Evolutionary conservation across 1,139 yeast genomes (phyloP).

Genomic region (Suhomyces wounanorum): DNA sequence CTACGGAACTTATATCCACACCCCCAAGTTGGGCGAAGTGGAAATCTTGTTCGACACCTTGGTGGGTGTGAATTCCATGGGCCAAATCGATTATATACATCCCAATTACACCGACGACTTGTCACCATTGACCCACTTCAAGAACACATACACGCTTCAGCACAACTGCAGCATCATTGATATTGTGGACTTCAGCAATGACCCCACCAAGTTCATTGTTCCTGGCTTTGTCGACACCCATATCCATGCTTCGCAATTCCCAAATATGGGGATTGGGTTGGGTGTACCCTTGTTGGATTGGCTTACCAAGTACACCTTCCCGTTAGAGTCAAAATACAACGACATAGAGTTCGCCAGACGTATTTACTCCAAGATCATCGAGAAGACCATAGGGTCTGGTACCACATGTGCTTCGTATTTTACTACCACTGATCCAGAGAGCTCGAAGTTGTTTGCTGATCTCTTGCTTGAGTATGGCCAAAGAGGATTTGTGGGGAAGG

Average conservation of each 20-base stretch:
- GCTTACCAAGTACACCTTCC: constrained; percentile 86
- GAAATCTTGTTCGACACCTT: constrained; percentile 33
- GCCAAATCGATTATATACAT: constrained; percentile 35
- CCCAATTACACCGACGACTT: constrained; percentile 15
- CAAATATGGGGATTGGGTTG: constrained; percentile 91
- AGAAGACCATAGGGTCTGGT: constrained; percentile 70
- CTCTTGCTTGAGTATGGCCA: constrained; percentile 69
- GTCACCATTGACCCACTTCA: constrained; percentile 13
- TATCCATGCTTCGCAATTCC: constrained; percentile 95
- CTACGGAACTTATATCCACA: constrained; percentile 42
- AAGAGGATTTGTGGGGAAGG: constrained; percentile 88
- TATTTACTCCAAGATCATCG: constrained; percentile 66
- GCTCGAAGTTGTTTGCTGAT: constrained; percentile 77
- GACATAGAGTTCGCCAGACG: constrained; percentile 51
- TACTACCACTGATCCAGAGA: constrained; percentile 79
- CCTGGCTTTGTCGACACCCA: constrained; percentile 97
- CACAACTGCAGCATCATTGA: constrained; percentile 19
- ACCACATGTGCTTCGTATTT: constrained; percentile 93
- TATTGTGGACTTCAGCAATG: constrained; percentile 31
- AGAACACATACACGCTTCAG: background rate
- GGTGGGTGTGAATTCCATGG: constrained; percentile 35
- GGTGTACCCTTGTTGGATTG: constrained; percentile 84
- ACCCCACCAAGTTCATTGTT: constrained; percentile 57
- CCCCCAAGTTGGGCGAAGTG: constrained; percentile 32
- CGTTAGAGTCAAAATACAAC: constrained; percentile 61